Base-by-base conservation (phyloP, 2,329 filamentous ascomycete genomes). In the Aureobasidium vineae region DNA sequence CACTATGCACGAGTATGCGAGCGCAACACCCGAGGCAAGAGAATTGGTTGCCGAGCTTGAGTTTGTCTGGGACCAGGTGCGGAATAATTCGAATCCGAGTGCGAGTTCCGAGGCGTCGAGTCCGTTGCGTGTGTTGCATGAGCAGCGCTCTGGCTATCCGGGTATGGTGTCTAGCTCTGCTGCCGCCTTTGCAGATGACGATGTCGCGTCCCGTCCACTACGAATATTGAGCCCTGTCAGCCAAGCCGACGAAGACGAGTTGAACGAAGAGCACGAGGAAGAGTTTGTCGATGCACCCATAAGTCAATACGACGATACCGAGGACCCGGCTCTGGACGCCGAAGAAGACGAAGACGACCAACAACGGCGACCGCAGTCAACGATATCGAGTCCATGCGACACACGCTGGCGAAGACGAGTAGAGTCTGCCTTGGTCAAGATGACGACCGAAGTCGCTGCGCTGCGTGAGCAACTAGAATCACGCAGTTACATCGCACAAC, bases 21-120 rank as follows among this genome's bases (percentile, higher is more conserved):
- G 84, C 50, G 85, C 89, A 47, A 97, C 92, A 21, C 85, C 88
- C 57, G 92, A 97, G 75, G 92, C 92, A 8, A 85, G 89, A 68
- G 93, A 96, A 78, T 84, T 99, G 45, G 93, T 98, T 43, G 84
- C 88, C 11, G 95, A 99, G 77, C 86, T 99, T n/a, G 95, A 99
- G 79, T 99, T 98, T 73, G 94, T 99, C 45, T 99, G 95, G 95
- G 92, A 97, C 72, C 95, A 98, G 77, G 94, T 99, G 72, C 96
- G 95, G 77, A 90, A 89, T 71, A 97, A 77, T 57, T 73, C 71
- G 19, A 63, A 63, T 15, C 47, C 57, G 5, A 64, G 66, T 26
- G 59, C 52, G n/a, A 65, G 66, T 33, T 52, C 47, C 0, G 60
- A 63, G 13, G 60, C 60, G 8, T 53, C 47, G 33, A 66, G 64